Conservation (phyloP, 1,284 basidiomycete genomes). For the Moesziomyces parantarcticus region DNA sequence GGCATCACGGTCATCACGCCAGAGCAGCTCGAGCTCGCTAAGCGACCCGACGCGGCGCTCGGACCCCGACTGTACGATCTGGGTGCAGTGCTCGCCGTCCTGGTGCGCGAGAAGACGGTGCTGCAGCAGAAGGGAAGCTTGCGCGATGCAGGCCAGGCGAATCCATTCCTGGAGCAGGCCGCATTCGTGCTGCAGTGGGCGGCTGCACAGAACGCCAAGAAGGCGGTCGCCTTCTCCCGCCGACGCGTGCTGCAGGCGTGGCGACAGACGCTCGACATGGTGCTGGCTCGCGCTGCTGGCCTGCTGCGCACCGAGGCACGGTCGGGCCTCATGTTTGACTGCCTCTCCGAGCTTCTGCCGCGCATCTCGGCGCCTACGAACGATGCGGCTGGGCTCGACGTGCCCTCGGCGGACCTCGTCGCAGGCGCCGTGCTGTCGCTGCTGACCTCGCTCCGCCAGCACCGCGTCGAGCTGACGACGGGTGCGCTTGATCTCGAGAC, state of each 20-base stretch:
- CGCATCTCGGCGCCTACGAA: constrained; percentile 49
- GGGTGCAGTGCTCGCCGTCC: constrained; percentile 73
- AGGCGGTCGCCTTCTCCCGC: constrained; percentile 53
- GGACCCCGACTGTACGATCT: constrained; percentile 81
- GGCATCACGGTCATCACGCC: constrained; percentile 72
- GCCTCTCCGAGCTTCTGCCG: constrained; percentile 59
- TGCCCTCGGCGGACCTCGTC: constrained; percentile 80
- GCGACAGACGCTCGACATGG: constrained; percentile 63
- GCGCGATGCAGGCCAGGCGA: constrained; percentile 43
- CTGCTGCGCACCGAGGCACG: constrained; percentile 59
- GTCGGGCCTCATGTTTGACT: constrained; percentile 58
- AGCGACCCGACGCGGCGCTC: constrained; percentile 77
- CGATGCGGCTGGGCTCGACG: constrained; percentile 69
- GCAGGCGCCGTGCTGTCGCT: constrained; percentile 83
- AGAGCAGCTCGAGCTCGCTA: constrained; percentile 79
- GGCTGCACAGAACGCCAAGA: constrained; percentile 61
- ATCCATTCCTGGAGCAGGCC: constrained; percentile 58
- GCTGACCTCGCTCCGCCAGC: constrained; percentile 77
- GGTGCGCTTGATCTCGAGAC: constrained; percentile 58
- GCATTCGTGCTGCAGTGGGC: constrained; percentile 57
- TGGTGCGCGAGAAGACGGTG: constrained; percentile 46
- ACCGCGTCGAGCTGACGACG: constrained; percentile 45
- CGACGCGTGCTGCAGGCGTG: constrained; percentile 57
- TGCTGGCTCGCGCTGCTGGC: constrained; percentile 49
- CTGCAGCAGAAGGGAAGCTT: constrained; percentile 56